Evolutionary conservation across 106 monocot species (phyloP).

Genomic region (Dioscorea zingiberensis): DNA sequence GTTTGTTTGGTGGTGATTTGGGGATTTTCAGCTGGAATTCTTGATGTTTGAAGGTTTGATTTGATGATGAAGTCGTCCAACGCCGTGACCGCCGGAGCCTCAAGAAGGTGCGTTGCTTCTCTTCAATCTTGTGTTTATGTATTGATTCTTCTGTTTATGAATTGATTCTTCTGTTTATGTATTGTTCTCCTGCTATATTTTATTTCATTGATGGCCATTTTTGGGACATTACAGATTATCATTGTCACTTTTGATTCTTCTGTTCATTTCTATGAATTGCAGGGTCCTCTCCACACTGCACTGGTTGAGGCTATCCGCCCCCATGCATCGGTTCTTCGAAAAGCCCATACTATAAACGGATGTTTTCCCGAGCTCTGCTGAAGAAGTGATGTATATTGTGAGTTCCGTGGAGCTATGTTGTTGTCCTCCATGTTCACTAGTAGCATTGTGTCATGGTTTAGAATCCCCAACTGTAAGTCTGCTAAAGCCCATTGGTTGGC

Average conservation of each 20-base stretch:
- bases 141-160: too few relatives aligned
- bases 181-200: too few relatives aligned
- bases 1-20: too few relatives aligned
- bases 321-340: constrained; percentile 1
- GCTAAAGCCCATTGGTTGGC: neutral
- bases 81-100: too few relatives aligned
- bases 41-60: too few relatives aligned
- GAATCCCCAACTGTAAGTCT: neutral
- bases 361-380: constrained; percentile 9
- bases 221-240: too few relatives aligned
- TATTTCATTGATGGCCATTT: too few relatives aligned
- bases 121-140: constrained; percentile 43
- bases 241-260: too few relatives aligned
- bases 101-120: too few relatives aligned
- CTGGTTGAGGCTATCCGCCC: constrained; percentile 3
- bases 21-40: too few relatives aligned
- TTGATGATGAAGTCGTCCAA: constrained; percentile 82
- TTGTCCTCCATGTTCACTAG: constrained; percentile 1
- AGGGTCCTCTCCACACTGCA: neutral
- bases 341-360: constrained; percentile 6
- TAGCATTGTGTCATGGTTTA: neutral
- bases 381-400: constrained; percentile 19
- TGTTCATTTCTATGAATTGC: neutral
- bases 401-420: constrained; percentile 5
- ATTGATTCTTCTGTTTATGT: too few relatives aligned